Base-by-base conservation (phyloP, 768 basidiomycete species). In the Lactifluus hygrophoroides region DNA sequence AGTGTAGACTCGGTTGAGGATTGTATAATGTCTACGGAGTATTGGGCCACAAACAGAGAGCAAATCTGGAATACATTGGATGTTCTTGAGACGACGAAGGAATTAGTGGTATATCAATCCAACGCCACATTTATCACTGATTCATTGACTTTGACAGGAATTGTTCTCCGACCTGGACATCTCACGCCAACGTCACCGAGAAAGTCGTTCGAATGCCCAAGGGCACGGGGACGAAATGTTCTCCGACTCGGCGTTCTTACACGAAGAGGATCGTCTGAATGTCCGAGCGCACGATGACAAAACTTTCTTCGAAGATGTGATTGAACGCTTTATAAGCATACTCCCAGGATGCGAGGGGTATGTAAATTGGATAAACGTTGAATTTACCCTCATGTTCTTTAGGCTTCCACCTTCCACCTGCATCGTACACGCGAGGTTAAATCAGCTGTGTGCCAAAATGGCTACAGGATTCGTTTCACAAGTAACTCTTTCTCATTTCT, bases 1-100 rank as follows among this genome's bases (percentile, higher is more conserved):
- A 27, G 17, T 16, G 58, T 19, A 30, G 28, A 8, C 23, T 28
- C 58, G 7, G 40, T 62, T 16, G 58, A 60, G 3, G 53, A 60
- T 13, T 54, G 57, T 9, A 45, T 62, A 4, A 6, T 9, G 14
- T 53, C 52, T 25, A n/a, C 52, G 1, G 57, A 60, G 8, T 25
- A 13, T 48, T 62, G 61, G 61, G 61, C 37, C 8, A 28, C 43
- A 9, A 62, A 62, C 42, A 57, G 61, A 11, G 43, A 60, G 14
- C 23, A 46, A 25, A 35, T 62, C 6, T 58, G 61, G 50, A 10
- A 1, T 1, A 25, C 48, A 6, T 38, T 62, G 40, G 34, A 38
- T 37, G 21, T 13, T 19, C 52, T 62, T 14, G 57, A 59, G 46
- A 62, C 57, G 19, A 38, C 1, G 16, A 19, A 3, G 27, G 42